phyloP scores from a whole-genome alignment of 1,284 basidiomycete genomes.

The Boletellus deceptivus region DNA sequence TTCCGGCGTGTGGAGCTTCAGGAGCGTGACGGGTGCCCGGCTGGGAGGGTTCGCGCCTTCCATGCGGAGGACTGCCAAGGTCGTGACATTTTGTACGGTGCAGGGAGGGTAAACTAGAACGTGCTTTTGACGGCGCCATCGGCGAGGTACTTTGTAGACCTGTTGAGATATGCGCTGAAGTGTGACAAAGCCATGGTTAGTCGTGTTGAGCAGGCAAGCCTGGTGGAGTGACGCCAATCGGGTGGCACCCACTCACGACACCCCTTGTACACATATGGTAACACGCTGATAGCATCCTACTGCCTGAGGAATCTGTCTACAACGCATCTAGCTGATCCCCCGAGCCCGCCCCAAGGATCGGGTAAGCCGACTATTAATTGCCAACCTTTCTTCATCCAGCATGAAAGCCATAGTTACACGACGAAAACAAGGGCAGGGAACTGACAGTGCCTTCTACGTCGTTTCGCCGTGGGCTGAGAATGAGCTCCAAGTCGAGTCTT shows the following conservation, averaged over 20 bases:
- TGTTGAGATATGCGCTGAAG: constrained; percentile 36
- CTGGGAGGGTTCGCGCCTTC: constrained; percentile 61
- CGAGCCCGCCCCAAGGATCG: neutral
- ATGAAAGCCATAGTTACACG: constrained; percentile 19
- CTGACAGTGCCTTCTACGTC: constrained; percentile 6
- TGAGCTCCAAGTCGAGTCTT: constrained; percentile 4
- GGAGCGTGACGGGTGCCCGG: constrained; percentile 58
- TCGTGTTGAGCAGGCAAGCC: neutral
- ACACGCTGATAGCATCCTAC: no score
- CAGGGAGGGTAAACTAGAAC: constrained; percentile 15
- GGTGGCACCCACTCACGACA: no score
- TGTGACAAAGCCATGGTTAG: constrained; percentile 34
- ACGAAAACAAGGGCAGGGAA: neutral
- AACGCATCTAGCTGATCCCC: neutral
- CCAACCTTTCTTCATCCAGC: constrained; percentile 13
- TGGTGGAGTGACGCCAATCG: no score
- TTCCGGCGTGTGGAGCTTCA: constrained; percentile 56
- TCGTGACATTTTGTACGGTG: neutral
- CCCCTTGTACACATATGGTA: no score
- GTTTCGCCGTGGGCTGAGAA: constrained; percentile 4
- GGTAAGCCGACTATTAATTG: constrained; percentile 1
- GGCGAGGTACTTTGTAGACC: constrained; percentile 33
- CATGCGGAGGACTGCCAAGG: constrained; percentile 62
- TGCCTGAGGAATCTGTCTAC: no score
- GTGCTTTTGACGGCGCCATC: constrained; percentile 38